Evolutionary conservation across 331 rosid genomes (phyloP).

Genomic region (Quercus phellos): DNA sequence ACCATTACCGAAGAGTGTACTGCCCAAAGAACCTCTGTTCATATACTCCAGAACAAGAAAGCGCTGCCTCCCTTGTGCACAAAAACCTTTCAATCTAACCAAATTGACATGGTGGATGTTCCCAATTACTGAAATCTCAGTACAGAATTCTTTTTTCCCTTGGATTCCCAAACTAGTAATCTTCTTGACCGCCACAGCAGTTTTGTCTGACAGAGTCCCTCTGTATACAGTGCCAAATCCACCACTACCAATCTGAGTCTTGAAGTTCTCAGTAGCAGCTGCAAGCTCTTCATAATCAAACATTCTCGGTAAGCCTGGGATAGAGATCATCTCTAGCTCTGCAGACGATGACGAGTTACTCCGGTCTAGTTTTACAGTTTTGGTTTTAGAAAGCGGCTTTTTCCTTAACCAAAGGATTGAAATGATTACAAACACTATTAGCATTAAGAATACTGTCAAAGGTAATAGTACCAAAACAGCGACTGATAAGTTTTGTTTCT

Average conservation of each 20-base stretch:
- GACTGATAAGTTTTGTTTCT: conserved; percentile 40
- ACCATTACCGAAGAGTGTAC: conserved; percentile 61
- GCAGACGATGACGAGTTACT: conserved; percentile 42
- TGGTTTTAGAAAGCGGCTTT: conserved; percentile 17
- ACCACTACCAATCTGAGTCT: conserved; percentile 71
- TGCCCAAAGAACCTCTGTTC: conserved; percentile 81
- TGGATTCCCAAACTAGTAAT: conserved; percentile 60
- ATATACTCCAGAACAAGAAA: conserved; percentile 76
- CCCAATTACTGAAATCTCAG: conserved; percentile 88
- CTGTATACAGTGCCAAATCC: conserved; percentile 83
- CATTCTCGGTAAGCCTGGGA: conserved; percentile 84
- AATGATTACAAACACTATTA: conserved; percentile 33
- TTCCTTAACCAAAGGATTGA: conserved; percentile 44
- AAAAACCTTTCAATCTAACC: conserved; percentile 77
- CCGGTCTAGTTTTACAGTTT: conserved; percentile 38
- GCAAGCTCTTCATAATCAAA: conserved; percentile 65
- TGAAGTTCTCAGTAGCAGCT: conserved; percentile 64
- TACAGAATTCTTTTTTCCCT: conserved; percentile 84
- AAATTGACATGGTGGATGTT: conserved; percentile 72
- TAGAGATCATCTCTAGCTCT: conserved; percentile 59
- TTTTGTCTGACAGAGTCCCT: conserved; percentile 58
- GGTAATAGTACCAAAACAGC: conserved; percentile 61
- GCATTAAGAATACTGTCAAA: conserved; percentile 38
- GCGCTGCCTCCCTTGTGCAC: conserved; percentile 69
- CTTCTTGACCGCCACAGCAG: conserved; percentile 86